Conservation (phyloP, 2,329 filamentous ascomycete species). For the Aureobasidium leucospermi region DNA sequence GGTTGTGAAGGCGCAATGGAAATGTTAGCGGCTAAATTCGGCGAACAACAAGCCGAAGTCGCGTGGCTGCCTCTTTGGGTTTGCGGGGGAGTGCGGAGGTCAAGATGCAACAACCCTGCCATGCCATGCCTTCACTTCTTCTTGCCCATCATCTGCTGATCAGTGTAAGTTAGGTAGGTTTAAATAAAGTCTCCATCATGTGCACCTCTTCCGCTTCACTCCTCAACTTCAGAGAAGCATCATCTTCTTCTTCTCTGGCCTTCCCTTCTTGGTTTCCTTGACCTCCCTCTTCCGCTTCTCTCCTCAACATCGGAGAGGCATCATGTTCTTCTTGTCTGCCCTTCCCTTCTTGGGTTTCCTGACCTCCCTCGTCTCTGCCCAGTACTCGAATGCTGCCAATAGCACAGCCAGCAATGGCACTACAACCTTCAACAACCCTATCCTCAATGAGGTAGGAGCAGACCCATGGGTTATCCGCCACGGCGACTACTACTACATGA, state of each 20-base stretch:
- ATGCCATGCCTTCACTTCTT: background rate
- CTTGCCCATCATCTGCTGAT: background rate
- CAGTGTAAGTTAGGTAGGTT: background rate
- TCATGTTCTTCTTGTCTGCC: background rate
- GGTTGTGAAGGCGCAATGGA: background rate
- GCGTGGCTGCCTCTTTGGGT: background rate
- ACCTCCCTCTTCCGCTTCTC: background rate
- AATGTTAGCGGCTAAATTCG: conserved; percentile 9
- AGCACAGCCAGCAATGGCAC: conserved; percentile 2
- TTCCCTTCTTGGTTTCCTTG: background rate
- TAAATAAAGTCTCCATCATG: background rate
- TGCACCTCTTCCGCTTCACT: background rate
- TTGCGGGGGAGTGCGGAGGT: background rate
- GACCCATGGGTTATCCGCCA: conserved; percentile 41
- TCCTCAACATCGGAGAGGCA: background rate
- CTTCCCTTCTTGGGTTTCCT: background rate
- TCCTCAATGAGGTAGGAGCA: conserved; percentile 34
- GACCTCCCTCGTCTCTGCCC: background rate
- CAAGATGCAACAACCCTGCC: conserved; percentile 1
- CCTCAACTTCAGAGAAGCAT: background rate
- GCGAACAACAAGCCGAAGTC: background rate
- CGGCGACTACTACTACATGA: conserved; percentile 38
- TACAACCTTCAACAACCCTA: conserved; percentile 39
- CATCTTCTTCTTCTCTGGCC: background rate
- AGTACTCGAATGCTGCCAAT: background rate